phyloP scores from a whole-genome alignment of 2,329 filamentous ascomycete species.

The Rutstroemia sp. region DNA sequence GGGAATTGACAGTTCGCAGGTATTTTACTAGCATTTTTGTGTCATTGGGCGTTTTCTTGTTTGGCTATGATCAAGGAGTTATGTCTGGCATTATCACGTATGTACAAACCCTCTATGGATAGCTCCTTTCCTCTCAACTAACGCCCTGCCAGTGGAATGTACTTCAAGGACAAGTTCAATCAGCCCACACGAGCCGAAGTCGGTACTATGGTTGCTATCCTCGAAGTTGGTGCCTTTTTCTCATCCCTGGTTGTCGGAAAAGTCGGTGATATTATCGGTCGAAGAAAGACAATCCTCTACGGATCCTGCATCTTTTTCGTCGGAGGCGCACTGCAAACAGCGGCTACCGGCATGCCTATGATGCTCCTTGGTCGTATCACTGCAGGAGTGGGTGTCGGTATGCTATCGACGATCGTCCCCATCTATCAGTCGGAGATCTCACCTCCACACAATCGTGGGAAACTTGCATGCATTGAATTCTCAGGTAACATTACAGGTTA shows the following conservation, averaged over 20 bases:
- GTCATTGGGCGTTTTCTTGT: slow-evolving; percentile 78
- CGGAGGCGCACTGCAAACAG: slow-evolving; percentile 79
- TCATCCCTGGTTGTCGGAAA: slow-evolving; percentile 80
- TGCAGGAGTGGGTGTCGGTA: slow-evolving; percentile 79
- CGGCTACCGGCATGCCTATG: slow-evolving; percentile 77
- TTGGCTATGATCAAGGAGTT: slow-evolving; percentile 84
- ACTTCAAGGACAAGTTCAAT: slow-evolving; percentile 88
- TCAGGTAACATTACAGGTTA: slow-evolving; percentile 96
- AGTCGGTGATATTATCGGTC: slow-evolving; percentile 85
- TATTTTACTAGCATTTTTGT: slow-evolving; percentile 94
- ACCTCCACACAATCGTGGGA: slow-evolving; percentile 90
- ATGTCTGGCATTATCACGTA: slow-evolving; percentile 72
- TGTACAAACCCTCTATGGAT: slow-evolving; percentile 17
- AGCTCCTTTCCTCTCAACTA: slow-evolving; percentile 8
- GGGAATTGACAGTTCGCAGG: slow-evolving; percentile 37
- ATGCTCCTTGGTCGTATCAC: slow-evolving; percentile 81
- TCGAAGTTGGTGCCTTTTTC: slow-evolving; percentile 88
- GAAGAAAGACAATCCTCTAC: slow-evolving; percentile 84
- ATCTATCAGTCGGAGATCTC: slow-evolving; percentile 95
- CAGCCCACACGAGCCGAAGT: slow-evolving; percentile 81
- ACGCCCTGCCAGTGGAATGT: slow-evolving; percentile 55
- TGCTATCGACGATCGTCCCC: slow-evolving; percentile 84
- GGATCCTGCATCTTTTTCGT: slow-evolving; percentile 82
- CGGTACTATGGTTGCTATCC: slow-evolving; percentile 95
- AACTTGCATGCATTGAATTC: slow-evolving; percentile 95